Base-by-base conservation (phyloP, 2,329 filamentous ascomycete species). In the Alternaria ethzedia region DNA sequence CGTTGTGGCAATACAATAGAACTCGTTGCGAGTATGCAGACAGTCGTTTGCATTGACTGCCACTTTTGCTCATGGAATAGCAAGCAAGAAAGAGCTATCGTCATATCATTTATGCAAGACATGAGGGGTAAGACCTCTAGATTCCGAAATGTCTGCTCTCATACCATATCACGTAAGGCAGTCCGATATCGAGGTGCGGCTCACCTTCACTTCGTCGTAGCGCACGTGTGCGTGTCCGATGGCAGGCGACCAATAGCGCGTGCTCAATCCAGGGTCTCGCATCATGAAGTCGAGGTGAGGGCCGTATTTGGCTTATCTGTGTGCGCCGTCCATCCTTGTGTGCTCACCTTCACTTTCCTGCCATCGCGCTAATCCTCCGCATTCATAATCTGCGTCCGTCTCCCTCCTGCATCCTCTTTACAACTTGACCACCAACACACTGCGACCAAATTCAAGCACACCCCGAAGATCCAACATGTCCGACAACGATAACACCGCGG, bases 381-480 rank as follows among this genome's bases (percentile, higher is more conserved):
- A 45, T 25, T 50, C 52, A 57, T 61, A 59, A 44, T 5, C 50
- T 15, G 12, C 44, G 13, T 23, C 21, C 23, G n/a, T 25, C 20
- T 36, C 20, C 17, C 47, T 43, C n/a, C 49, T 21, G 12, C 50
- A 26, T 49, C 54, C 49, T 63, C 54, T 43, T 57, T 32, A 20
- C 30, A 57, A 41, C 25, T 44, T 23, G 20, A 23, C 3, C 49
- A 55, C 17, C 17, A 9, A 41, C 28, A 54, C 5, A 58, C 26
- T 25, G 20, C 49, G 3, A 36, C 7, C 28, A 36, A n/a, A 36
- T 4, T 30, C 49, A 52, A 17, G n/a, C 13, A 23, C 10, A n/a
- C 10, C 7, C 13, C 49, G n/a, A 45, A 23, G 28, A 47, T 45
- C 21, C 55, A 52, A 17, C 61, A 78, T 78, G 76, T 75, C 75